Evolutionary conservation across 306 rosid genomes (phyloP).

Genomic region (Cicer judaicum): DNA sequence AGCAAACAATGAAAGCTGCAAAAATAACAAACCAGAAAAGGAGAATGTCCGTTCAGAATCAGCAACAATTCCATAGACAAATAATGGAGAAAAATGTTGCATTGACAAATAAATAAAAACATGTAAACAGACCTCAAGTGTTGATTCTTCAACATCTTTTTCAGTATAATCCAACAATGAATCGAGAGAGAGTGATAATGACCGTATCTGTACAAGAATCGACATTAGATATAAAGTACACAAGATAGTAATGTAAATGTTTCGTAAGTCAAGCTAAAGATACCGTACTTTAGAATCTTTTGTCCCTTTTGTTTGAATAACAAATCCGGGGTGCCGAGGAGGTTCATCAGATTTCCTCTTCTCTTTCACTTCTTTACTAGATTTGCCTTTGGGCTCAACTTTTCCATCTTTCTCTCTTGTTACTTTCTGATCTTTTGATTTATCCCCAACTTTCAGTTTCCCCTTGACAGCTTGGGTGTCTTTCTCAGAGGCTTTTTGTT

Average conservation of each 20-base stretch:
- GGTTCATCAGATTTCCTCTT: constrained; percentile 83
- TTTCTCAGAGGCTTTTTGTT: constrained; percentile 59
- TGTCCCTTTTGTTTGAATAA: constrained; percentile 69
- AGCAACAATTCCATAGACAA: not conserved
- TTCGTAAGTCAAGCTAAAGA: constrained; percentile 29
- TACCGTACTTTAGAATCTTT: constrained; percentile 81
- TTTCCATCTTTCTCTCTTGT: constrained; percentile 61
- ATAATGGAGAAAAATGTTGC: not conserved
- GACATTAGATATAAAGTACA: constrained; percentile 31
- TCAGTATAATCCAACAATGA: constrained; percentile 85
- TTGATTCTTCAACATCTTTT: constrained; percentile 92
- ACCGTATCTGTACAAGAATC: constrained; percentile 67
- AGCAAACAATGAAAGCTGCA: constrained; percentile 91
- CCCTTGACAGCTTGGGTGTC: constrained; percentile 52
- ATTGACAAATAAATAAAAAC: constrained; percentile 9
- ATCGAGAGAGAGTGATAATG: constrained; percentile 81
- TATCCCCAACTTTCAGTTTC: constrained; percentile 67
- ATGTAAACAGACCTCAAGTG: constrained; percentile 76
- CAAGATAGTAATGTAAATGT: constrained; percentile 3
- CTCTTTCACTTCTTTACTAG: constrained; percentile 74
- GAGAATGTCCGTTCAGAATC: not conserved
- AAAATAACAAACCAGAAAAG: constrained; percentile 37
- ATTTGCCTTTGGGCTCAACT: constrained; percentile 70
- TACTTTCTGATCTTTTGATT: constrained; percentile 68
- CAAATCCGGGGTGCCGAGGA: constrained; percentile 93